A percentile compares a stretch with the other conserved stretches of the same genome.
phyloP scores from a whole-genome alignment of 2,329 filamentous ascomycete genomes.

The Fusarium sp. region DNA sequence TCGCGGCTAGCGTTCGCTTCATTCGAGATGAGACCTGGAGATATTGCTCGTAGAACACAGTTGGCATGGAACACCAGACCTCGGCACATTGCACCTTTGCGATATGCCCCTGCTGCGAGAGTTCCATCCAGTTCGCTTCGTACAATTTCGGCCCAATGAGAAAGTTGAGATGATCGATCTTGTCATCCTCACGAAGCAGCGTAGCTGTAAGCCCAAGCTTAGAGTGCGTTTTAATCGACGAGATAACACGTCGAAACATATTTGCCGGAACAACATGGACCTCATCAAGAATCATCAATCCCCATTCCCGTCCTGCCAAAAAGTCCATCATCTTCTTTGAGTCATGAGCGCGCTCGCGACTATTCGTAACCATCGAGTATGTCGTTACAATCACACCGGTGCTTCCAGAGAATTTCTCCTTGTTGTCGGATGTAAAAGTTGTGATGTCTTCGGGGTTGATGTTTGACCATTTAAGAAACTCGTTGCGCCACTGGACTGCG shows the following conservation, averaged over 20 bases:
- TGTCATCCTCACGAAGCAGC: constrained; percentile 94
- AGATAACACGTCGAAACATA: constrained; percentile 94
- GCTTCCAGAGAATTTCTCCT: constrained; percentile 79
- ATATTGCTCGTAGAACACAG: constrained; percentile 98
- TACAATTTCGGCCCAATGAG: constrained; percentile 97
- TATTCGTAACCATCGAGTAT: constrained; percentile 95
- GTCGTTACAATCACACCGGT: constrained; percentile 98
- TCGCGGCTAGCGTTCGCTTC: constrained; percentile 78
- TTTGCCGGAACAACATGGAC: constrained; percentile 98
- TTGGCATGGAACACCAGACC: constrained; percentile 99
- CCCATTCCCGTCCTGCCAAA: constrained; percentile 90
- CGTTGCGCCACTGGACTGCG: constrained; percentile 94
- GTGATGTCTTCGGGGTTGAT: constrained; percentile 92
- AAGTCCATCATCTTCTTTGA: constrained; percentile 98
- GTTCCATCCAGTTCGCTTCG: constrained; percentile 99
- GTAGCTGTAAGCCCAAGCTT: constrained; percentile 96
- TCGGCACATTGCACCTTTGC: constrained; percentile 97
- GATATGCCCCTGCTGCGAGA: constrained; percentile 96
- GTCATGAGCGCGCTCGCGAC: constrained; percentile 88
- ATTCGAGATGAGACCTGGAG: constrained; percentile 71
- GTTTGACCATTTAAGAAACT: constrained; percentile 98
- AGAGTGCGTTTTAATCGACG: constrained; percentile 91
- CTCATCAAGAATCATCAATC: constrained; percentile 95
- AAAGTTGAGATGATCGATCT: constrained; percentile 97
- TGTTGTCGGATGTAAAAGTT: constrained; percentile 93